These are phyloP conservation scores for Sporothrix variecibatus DNA, from an alignment of 2,329 filamentous ascomycete species.

Conservation along the genomic window DNA sequence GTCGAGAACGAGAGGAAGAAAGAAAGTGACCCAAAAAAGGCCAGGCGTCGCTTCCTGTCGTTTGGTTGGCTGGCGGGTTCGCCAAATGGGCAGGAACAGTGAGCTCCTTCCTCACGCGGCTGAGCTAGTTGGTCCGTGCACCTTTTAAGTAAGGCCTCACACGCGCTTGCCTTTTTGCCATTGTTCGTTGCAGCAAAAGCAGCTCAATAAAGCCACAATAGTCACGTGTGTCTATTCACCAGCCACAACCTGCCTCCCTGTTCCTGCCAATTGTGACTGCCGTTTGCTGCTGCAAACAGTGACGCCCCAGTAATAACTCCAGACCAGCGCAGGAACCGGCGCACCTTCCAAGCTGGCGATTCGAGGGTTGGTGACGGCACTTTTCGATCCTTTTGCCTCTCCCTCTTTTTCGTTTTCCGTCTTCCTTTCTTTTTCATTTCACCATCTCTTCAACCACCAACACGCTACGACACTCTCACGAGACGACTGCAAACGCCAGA, in stretches of 20 bases:
- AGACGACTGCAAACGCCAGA: neutral
- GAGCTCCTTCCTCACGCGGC: slow-evolving; percentile 19
- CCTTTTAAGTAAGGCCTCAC: neutral
- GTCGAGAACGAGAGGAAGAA: neutral
- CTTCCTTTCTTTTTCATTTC: neutral
- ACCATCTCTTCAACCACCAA: neutral
- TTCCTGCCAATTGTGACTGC: too few species aligned
- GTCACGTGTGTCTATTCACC: neutral
- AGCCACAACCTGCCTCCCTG: slow-evolving; percentile 8
- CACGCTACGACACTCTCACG: neutral
- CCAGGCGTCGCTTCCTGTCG: neutral
- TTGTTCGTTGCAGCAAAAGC: neutral
- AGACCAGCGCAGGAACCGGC: neutral
- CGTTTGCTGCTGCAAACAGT: neutral
- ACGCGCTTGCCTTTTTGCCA: neutral
- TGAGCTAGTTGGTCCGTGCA: slow-evolving; percentile 20
- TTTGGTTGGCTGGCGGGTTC: neutral
- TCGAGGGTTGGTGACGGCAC: slow-evolving; percentile 3
- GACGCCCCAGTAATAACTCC: neutral
- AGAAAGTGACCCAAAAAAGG: slow-evolving; percentile 1
- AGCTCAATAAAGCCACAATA: neutral
- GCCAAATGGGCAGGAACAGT: neutral
- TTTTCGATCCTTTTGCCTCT: neutral
- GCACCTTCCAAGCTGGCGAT: slow-evolving; percentile 5
- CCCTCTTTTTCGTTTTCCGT: neutral